Base-by-base conservation (phyloP, 768 basidiomycete genomes). In the Rhodotorula paludigena region DNA sequence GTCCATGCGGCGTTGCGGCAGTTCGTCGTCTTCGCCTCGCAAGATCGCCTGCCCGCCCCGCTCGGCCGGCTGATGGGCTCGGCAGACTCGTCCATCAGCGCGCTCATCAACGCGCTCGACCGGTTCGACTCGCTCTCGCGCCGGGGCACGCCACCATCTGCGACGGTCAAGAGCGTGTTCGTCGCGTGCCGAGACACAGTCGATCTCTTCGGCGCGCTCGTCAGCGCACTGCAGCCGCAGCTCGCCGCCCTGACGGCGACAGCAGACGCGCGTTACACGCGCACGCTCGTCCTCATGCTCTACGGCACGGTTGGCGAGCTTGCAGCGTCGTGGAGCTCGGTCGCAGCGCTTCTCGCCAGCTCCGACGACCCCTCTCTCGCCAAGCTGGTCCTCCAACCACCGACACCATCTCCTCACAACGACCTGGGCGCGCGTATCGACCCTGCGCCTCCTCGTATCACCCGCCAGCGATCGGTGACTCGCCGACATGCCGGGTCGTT, bases 241-340 rank as follows among this genome's bases (percentile, higher is more conserved):
- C 82, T 94, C 58, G 87, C 86, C 77, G 84, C 86, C n/a, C 80
- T 89, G 8, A 84, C 85, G 23, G 82, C 83, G 30, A 81, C 83
- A 45, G 89, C 90, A 65, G 91, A 96, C 78, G 83, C 86, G n/a
- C 85, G 93, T 25, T 93, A 89, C 78, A 85, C 90, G 57, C 82
- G 93, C 41, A 89, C 89, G 74, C 85, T 98, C 76, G 79, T 94
- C 39, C 79, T 96, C 63, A 87, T 90, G 78, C 82, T 98, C 42
- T 92, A 92, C 75, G 92, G 91, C 15, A 88, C 91, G 21, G 85
- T 87, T 74, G 89, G 88, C 11, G 96, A 99, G 78, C 85, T 97
- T 51, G 85, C 88, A 3, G 82, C 82, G 69, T 87, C 92, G 9
- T 99, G 96, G 96, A 84, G 84, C 75, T 79, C 82, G 23, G 86